Evolutionary conservation across 2,329 filamentous ascomycete genomes (phyloP).

Genomic region (Arachnomyces sp.): DNA sequence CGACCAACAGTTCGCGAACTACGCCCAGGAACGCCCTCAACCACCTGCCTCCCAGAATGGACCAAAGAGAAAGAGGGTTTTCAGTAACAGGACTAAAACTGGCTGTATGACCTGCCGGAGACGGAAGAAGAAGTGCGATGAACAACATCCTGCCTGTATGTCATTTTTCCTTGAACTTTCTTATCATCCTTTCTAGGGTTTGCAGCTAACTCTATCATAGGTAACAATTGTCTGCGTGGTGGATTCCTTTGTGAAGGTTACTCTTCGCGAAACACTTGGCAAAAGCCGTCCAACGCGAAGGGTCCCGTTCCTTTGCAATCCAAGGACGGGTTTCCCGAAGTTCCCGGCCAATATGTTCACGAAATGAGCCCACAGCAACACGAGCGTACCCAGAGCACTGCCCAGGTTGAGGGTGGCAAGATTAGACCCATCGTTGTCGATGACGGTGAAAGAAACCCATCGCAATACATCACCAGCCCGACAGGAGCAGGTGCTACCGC

Average conservation of each 20-base stretch:
- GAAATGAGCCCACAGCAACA: conserved; percentile 30
- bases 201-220: conserved; percentile 35
- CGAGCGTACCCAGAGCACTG: conserved; percentile 25
- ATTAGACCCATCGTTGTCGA: conserved; percentile 39
- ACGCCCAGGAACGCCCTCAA: conserved; percentile 25
- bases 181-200: conserved; percentile 6
- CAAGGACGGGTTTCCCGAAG: conserved; percentile 54
- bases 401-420: conserved; percentile 38
- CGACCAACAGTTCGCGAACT: conserved; percentile 26
- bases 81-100: conserved; percentile 93
- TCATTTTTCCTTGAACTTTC: conserved; percentile 11
- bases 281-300: conserved; percentile 64
- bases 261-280: conserved; percentile 67
- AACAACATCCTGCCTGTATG: conserved; percentile 86
- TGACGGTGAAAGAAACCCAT: conserved; percentile 30
- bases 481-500: conserved; percentile 22
- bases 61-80: conserved; percentile 47
- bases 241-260: conserved; percentile 91
- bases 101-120: conserved; percentile 86
- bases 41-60: conserved; percentile 30
- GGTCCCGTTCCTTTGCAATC: conserved; percentile 69
- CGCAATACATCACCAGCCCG: conserved; percentile 35
- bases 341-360: conserved; percentile 26
- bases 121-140: conserved; percentile 97
- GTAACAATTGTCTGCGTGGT: conserved; percentile 82